Evolutionary conservation across 108 stramenopile genomes (phyloP).

Genomic region (Nitzschia putrida): DNA sequence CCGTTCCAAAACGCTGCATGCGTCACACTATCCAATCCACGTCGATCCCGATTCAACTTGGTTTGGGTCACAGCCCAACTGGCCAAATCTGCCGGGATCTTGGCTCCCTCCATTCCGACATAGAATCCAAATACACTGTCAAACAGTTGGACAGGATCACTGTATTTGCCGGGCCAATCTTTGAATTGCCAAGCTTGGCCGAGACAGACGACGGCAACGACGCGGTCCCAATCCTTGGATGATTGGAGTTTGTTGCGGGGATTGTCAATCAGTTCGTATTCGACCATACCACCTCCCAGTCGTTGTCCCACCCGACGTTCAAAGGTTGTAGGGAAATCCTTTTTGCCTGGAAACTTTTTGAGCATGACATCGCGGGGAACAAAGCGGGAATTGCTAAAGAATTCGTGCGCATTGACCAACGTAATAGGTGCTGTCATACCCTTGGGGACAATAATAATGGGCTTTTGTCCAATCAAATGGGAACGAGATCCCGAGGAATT

Average conservation of each 20-base stretch:
- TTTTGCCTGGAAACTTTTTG: constrained; percentile 45
- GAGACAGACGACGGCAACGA: constrained; percentile 91
- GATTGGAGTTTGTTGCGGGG: constrained; percentile 58
- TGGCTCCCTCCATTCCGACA: constrained; percentile 76
- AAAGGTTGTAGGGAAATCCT: constrained; percentile 28
- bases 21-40: constrained; percentile 80
- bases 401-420: constrained; percentile 86
- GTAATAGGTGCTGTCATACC: constrained; percentile 89
- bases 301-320: constrained; percentile 55
- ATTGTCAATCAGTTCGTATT: constrained; percentile 93
- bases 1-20: constrained; percentile 87
- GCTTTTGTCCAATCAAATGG: constrained; percentile 61
- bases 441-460: constrained; percentile 94
- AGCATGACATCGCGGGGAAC: constrained; percentile 72
- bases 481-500: constrained; percentile 8
- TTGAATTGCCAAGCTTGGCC: constrained; percentile 98
- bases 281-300: constrained; percentile 61
- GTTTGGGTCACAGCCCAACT: constrained; percentile 70
- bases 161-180: constrained; percentile 77
- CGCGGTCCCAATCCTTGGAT: constrained; percentile 86
- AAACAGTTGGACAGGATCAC: constrained; percentile 85
- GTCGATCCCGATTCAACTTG: constrained; percentile 75
- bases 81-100: constrained; percentile 60
- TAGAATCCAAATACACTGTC: constrained; percentile 72
- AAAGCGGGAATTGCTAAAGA: constrained; percentile 79